Evolutionary conservation across 352 stramenopile genomes (phyloP).

Genomic region (Albugo laibachii): DNA sequence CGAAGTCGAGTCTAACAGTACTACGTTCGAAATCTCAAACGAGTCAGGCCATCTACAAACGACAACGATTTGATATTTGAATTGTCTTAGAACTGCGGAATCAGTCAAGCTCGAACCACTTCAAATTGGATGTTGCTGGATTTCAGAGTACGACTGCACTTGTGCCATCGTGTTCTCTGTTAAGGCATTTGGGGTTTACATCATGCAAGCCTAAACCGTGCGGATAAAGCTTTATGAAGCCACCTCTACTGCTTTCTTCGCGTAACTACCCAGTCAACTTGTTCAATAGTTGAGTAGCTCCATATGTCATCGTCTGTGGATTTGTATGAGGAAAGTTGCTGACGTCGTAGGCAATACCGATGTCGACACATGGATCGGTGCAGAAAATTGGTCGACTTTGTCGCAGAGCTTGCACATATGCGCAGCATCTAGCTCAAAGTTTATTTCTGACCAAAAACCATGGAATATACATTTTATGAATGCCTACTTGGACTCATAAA

Average conservation of each 20-base stretch:
- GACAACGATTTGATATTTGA: constrained; percentile 96
- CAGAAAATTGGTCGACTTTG: constrained; percentile 98
- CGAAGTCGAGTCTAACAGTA: constrained; percentile 83
- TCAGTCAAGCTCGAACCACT: constrained; percentile 94
- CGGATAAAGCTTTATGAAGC: constrained; percentile 96
- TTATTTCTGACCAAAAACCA: constrained; percentile 65
- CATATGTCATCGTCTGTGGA: constrained; percentile 90
- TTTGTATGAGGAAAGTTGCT: constrained; percentile 97
- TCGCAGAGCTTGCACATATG: constrained; percentile 87
- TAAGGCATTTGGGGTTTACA: constrained; percentile 95
- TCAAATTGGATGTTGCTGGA: constrained; percentile 98
- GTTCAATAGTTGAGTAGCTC: constrained; percentile 92
- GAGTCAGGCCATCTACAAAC: constrained; percentile 94
- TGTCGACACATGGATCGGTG: constrained; percentile 98
- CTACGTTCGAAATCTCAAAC: constrained; percentile 98
- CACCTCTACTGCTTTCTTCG: constrained; percentile 95
- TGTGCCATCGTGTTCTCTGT: constrained; percentile 54
- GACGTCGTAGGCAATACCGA: constrained; percentile 99
- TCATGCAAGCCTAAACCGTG: constrained; percentile 93
- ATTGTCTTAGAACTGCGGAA: constrained; percentile 98
- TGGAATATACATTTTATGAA: constrained; percentile 78
- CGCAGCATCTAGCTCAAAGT: constrained; percentile 68
- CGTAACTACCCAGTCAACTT: constrained; percentile 94
- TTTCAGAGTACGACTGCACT: constrained; percentile 93
- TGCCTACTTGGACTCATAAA: no score